Base-by-base conservation (phyloP, 129 eudicot species). In the Lactuca sativa region DNA sequence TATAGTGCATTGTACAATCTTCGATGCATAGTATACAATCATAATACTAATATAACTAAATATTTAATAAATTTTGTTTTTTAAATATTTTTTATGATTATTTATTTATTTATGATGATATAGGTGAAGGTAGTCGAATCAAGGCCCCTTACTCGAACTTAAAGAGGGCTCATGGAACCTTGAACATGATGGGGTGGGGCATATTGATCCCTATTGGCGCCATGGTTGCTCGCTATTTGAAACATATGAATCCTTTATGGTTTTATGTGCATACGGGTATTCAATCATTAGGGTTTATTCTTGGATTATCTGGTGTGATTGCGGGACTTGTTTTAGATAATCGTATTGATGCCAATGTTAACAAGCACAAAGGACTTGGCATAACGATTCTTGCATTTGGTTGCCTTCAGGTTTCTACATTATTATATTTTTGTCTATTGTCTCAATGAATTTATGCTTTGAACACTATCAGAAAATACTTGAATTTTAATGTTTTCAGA, bases 131-230 rank as follows among this genome's bases (percentile, higher is more conserved):
- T 69, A 70, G 64, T 4, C 64, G 51, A 73, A 71, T 86, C 38
- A 73, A 64, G 61, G 81, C 83, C 9, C 84, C 98, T 38, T 66
- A 81, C 47, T 79, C 82, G 4, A 87, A 67, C 3, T 73, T 93
- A 34, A 78, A 74, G 67, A 86, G 79, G 78, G 72, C 66, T 77
- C 98, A 93, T 63, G 98, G 98, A 77, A 59, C 88, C 30, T 63
- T 93, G 67, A 87, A 86, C 84, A 89, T 93, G 83, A 6, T 85
- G n/a, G 92, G 90, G 44, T 93, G 98, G 98, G 96, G 88, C 8
- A 81, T 89, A 32, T 51, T 93, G 18, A 15, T 89, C 74, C 86
- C 92, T 10, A 81, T 86, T 34, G 98, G 98, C 6, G 85, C 66
- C 0, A 67, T 87, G 68, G 82, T 83, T 12, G 97, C 97, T 57